Evolutionary conservation across 768 basidiomycete genomes (phyloP), one percentile per base, ranked within the genome.

Genomic region (Rubroboletus satanas): DNA sequence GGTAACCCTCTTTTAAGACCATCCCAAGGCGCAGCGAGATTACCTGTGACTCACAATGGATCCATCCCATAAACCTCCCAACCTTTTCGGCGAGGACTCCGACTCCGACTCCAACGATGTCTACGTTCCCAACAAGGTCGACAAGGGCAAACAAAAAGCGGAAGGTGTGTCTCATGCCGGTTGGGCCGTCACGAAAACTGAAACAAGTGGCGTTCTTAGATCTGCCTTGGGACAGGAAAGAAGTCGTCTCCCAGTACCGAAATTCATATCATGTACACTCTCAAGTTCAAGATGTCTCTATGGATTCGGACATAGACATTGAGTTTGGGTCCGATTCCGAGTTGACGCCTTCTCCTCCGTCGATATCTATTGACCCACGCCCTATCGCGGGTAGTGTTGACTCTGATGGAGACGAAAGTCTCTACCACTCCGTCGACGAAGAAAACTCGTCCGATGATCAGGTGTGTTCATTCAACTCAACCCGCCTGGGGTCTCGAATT

Each of bases 71-170:
- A 54, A 35, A 52, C 62, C 62, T 17, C 65, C 56, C 26, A 39
- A 56, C 10, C 7, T 61, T 21, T 66, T 65, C 15, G 1, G 2
- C 4, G 7, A 38, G 4, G 26, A 48, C 14, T 18, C 28, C 2
- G 18, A 47, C 28, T 5, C 23, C 5, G 33, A 54, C 18, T 7
- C 17, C 4, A 38, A 38, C 18, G 21, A 52, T 12, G 15, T 0
- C 26, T 26, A 45, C 23, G 10, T 44, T 57, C 36, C 65, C 15
- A 48, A 17, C 9, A 54, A 21, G 26, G 9, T 50, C 17, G 64
- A 65, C 45, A 65, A 65, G 37, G 65, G 65, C 7, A 63, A 65
- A 39, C 49, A 15, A 51, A 65, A 56, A 41, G 65, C 58, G 0
- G 50, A 61, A 31, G 65, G 64, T 61, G 12, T 23, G 52, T 44